These are phyloP conservation scores for Galeopsis tetrahit DNA, from an alignment of 257 asterid species.

Conservation along the genomic window DNA sequence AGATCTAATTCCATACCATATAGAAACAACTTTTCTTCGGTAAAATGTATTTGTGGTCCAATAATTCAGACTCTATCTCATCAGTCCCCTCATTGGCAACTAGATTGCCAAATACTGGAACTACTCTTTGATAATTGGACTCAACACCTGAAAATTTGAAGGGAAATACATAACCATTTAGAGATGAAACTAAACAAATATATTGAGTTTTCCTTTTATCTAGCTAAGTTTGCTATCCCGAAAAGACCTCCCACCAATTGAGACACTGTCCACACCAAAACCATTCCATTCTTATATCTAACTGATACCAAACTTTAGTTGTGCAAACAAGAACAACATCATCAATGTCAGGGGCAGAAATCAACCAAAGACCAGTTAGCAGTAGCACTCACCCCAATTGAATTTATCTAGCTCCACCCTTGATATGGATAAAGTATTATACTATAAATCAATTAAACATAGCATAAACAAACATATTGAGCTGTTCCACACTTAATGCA, in stretches of 20 bases:
- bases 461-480: neutral
- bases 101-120: conserved; percentile 62
- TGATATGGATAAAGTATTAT: neutral
- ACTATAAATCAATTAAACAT: neutral
- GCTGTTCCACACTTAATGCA: neutral
- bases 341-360: neutral
- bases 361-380: no score
- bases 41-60: conserved; percentile 59
- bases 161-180: conserved; percentile 12
- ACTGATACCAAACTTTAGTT: neutral
- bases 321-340: neutral
- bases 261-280: neutral
- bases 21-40: conserved; percentile 74
- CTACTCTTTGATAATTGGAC: conserved; percentile 35
- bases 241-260: neutral
- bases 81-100: conserved; percentile 51
- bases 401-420: neutral
- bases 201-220: conserved; percentile 1
- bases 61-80: conserved; percentile 70
- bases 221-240: neutral
- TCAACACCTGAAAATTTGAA: conserved; percentile 46
- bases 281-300: neutral
- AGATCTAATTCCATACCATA: conserved; percentile 57
- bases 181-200: neutral
- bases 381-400: neutral